Evolutionary conservation across 169 alveolate genomes (phyloP), one percentile per base, ranked within the genome.

Genomic region (Eimeria necatrix): DNA sequence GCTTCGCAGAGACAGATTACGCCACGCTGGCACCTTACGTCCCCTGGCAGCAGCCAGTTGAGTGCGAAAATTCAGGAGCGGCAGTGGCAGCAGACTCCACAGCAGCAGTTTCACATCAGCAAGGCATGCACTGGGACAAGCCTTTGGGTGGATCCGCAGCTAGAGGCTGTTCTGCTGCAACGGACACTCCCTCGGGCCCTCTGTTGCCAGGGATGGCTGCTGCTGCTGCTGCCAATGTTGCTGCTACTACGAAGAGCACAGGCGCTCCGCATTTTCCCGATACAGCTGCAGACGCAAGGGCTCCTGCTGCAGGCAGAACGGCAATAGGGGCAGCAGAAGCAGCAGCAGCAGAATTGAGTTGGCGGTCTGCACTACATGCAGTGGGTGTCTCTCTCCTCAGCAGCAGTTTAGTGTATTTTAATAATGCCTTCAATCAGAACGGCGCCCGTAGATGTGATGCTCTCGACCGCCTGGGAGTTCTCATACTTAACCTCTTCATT

Each of bases 331-430:
- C 83, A 26, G 83, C 83, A 41, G 51, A 2, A 73, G 51, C 52
- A 26, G 51, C 18, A 22, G 51, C 46, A 73, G 24, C 7, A 3
- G 85, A 32, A 4, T 10, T 6, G 56, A 10, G 26, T 12, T 12
- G n/a, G 26, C 85, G 85, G 7, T 26, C 12, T 53, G 85, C 85
- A 5, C 59, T 74, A 60, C 85, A 74, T 48, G 85, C 85, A 6
- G 85, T 74, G 16, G 85, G 85, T 12, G 85, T 74, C 59, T 74
- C 85, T 74, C 85, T 74, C 12, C 60, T 74, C 61, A 74, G 85
- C 85, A 74, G 60, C 85, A 74, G 85, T 41, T 48, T 74, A 41
- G 56, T 41, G 5, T 41, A 7, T 74, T 48, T 74, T 32, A 51
- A 26, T 74, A 53, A 49, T 41, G 85, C 59, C 5, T 26, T 48